Evolutionary conservation across 495 filamentous ascomycete genomes (phyloP).

Genomic region (Podospora anserina): DNA sequence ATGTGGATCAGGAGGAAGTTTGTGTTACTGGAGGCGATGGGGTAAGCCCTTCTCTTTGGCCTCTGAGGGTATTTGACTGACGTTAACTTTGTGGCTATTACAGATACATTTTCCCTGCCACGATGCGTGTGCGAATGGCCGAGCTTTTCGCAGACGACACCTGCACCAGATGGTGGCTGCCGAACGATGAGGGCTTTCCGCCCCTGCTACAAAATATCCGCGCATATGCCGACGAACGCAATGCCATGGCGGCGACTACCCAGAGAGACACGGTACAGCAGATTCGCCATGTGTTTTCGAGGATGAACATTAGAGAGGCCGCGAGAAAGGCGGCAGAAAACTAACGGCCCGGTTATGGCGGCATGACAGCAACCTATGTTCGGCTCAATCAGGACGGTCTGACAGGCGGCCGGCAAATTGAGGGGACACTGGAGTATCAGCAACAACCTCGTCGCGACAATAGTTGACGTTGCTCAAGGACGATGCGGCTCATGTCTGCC

Average conservation of each 20-base stretch:
- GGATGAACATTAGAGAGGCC: slow-evolving; percentile 34
- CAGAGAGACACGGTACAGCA: slow-evolving; percentile 67
- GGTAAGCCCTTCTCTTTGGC: slow-evolving; percentile 56
- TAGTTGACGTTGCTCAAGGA: not conserved
- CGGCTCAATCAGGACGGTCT: no score
- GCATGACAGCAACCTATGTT: not conserved
- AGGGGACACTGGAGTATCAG: not conserved
- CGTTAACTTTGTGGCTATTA: slow-evolving; percentile 2
- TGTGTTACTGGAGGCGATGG: slow-evolving; percentile 71
- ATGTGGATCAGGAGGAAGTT: slow-evolving; percentile 82
- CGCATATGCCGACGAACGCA: slow-evolving; percentile 71
- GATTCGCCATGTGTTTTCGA: slow-evolving; percentile 68
- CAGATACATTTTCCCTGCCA: slow-evolving; percentile 78
- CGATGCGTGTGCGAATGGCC: slow-evolving; percentile 69
- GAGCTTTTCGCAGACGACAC: slow-evolving; percentile 66
- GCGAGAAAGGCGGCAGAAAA: not conserved
- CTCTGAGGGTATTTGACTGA: not conserved
- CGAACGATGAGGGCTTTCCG: slow-evolving; percentile 71
- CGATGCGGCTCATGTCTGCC: slow-evolving; percentile 31
- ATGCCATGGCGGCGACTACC: slow-evolving; percentile 56
- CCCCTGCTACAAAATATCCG: slow-evolving; percentile 70
- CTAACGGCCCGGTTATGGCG: not conserved
- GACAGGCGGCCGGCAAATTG: not conserved
- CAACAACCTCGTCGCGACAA: not conserved
- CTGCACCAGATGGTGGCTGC: slow-evolving; percentile 80